These are phyloP conservation scores for Raddia distichophylla DNA, from an alignment of 176 grass and related monocot genomes.

Conservation along the genomic window DNA sequence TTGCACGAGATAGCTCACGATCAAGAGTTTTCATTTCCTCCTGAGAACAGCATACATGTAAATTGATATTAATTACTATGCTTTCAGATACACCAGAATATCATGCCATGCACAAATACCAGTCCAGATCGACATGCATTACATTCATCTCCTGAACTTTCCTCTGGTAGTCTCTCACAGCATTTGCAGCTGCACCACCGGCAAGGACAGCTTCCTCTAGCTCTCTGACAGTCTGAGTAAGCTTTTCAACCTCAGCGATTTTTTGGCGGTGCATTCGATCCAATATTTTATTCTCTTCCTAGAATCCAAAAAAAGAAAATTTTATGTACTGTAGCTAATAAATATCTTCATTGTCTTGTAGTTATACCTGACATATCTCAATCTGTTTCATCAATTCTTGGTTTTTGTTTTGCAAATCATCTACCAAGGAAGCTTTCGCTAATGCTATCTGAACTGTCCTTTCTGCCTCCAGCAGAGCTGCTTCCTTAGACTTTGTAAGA, in stretches of 20 bases:
- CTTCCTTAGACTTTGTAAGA: constrained; percentile 88
- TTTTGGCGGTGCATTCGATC: constrained; percentile 98
- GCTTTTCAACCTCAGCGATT: constrained; percentile 96
- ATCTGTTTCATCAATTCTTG: constrained; percentile 96
- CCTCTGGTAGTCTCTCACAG: constrained; percentile 92
- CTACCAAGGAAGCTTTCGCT: constrained; percentile 90
- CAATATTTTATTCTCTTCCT: constrained; percentile 98
- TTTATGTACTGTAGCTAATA: constrained; percentile 11
- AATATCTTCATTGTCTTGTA: constrained; percentile 20
- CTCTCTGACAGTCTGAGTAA: constrained; percentile 87
- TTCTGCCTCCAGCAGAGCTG: constrained; percentile 86
- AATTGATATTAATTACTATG: constrained; percentile 31
- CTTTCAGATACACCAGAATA: constrained; percentile 23
- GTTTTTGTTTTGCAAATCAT: constrained; percentile 96
- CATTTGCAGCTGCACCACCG: constrained; percentile 95
- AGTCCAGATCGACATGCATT: constrained; percentile 36
- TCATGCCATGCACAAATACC: constrained; percentile 27
- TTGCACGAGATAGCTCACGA: constrained; percentile 88
- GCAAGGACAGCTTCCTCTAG: constrained; percentile 96
- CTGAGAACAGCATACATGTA: constrained; percentile 51
- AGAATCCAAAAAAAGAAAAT: constrained; percentile 20
- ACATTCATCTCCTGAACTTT: constrained; percentile 99
- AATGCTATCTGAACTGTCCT: constrained; percentile 86
- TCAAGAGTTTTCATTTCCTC: constrained; percentile 98
- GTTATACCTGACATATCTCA: constrained; percentile 91